Evolutionary conservation across 495 filamentous ascomycete species (phyloP), one percentile per base, ranked within the genome.

Genomic region (Neurospora sp.): DNA sequence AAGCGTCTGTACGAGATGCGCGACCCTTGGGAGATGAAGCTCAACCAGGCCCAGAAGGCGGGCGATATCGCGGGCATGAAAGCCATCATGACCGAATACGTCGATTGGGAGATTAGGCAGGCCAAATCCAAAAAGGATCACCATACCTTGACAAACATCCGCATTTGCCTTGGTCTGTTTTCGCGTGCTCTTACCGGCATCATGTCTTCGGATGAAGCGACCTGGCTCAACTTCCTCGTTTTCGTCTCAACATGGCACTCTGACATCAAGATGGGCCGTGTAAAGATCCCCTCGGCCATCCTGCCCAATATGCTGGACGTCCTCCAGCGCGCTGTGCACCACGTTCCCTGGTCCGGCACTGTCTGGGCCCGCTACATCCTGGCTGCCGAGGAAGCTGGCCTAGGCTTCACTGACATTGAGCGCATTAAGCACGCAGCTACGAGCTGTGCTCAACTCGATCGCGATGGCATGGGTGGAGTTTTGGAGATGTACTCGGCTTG

Each of bases 361-460:
- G 85, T 98, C 11, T 99, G 96, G 96, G 91, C 94, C 5, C 90
- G 94, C 74, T 93, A 94, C 74, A 89, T 99, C 20, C 82, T 98
- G 69, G 91, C 89, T 23, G 90, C 92, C 12, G 96, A 98, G 83
- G 88, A 89, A 40, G 91, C 91, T 71, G 87, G 89, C 18, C 86
- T 89, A 76, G 84, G 89, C 3, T 97, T 94, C 76, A 81, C 89
- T n/a, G 91, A 90, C 38, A 92, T 98, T 54, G 92, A 94, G 75
- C 85, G 89, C 41, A 93, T 97, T 78, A 99, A 99, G 79, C 93
- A 98, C 79, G 91, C 88, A 69, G 96, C 96, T 4, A 98, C 94
- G 1, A 92, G 89, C 77, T 93, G 91, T 11, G 90, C 91, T 8
- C 85, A 94, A 27, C 87, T 97, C 11, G 88, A 89, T 75, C 81